Conservation (phyloP, 257 asterid genomes). For the Asclepias syriaca region DNA sequence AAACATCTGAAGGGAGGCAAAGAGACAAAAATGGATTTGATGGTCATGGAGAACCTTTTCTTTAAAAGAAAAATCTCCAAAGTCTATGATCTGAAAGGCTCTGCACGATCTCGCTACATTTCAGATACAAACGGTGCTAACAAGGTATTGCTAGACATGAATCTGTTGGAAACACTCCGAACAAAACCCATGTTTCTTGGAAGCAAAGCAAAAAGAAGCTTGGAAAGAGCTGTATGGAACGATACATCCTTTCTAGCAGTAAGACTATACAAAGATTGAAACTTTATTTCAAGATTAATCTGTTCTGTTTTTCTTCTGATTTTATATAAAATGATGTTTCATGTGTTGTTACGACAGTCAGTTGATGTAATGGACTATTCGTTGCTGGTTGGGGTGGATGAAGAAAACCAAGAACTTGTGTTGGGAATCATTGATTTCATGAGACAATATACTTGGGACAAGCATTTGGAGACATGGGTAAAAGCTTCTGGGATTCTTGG, state of each 20-base stretch:
- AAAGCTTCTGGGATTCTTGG: constrained; percentile 91
- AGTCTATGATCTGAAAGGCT: constrained; percentile 92
- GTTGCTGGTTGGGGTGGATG: constrained; percentile 88
- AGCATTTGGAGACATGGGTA: constrained; percentile 96
- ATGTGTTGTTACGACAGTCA: constrained; percentile 37
- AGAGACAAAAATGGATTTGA: constrained; percentile 88
- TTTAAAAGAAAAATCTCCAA: constrained; percentile 55
- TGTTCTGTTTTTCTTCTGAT: no score
- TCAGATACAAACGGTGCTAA: constrained; percentile 65
- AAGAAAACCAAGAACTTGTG: constrained; percentile 76
- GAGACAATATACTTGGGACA: constrained; percentile 99
- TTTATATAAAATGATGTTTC: not conserved
- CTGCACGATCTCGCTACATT: constrained; percentile 71
- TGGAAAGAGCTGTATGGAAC: constrained; percentile 96
- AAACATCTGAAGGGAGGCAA: constrained; percentile 68
- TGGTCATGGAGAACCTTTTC: constrained; percentile 98
- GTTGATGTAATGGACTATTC: constrained; percentile 97
- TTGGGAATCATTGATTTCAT: constrained; percentile 90
- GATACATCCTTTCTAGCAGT: constrained; percentile 92
- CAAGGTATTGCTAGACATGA: constrained; percentile 81
- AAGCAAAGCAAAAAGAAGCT: constrained; percentile 75
- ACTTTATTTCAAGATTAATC: not conserved
- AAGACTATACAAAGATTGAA: constrained; percentile 14
- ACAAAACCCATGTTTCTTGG: constrained; percentile 89
- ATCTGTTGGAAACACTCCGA: constrained; percentile 69